These are phyloP conservation scores for Aspergillus sp. DNA, from an alignment of 2,329 filamentous ascomycete genomes.

Conservation along the genomic window DNA sequence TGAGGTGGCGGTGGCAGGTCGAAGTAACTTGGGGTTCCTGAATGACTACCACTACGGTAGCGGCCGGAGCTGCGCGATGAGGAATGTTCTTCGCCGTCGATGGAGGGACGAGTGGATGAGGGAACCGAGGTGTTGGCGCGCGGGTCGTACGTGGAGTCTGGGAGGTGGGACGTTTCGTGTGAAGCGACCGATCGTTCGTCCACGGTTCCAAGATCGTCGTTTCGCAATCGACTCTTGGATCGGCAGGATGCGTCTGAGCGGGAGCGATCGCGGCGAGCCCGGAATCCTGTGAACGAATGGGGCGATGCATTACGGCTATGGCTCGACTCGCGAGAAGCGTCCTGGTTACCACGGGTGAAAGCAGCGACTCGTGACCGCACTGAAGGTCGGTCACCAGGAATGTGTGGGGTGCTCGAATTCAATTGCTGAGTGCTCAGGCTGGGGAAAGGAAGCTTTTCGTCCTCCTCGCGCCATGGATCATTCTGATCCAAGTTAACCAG, in stretches of 20 bases:
- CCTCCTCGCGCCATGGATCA: slow-evolving; percentile 33
- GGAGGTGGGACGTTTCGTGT: slow-evolving; percentile 19
- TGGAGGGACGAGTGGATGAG: slow-evolving; percentile 27
- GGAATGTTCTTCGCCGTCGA: slow-evolving; percentile 25
- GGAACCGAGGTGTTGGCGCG: slow-evolving; percentile 21
- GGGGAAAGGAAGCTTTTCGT: slow-evolving; percentile 21
- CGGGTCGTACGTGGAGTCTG: slow-evolving; percentile 18
- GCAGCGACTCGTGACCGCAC: slow-evolving; percentile 2
- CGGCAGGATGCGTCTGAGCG: slow-evolving; percentile 49
- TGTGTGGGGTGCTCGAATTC: slow-evolving; percentile 31
- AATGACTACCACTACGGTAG: slow-evolving; percentile 33
- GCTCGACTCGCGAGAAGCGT: slow-evolving; percentile 29
- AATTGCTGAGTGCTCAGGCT: slow-evolving; percentile 25
- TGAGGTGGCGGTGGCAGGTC: slow-evolving; percentile 27
- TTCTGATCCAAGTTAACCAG: slow-evolving; percentile 18
- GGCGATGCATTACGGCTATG: slow-evolving; percentile 32
- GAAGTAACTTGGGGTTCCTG: slow-evolving; percentile 28
- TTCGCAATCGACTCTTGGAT: slow-evolving; percentile 48
- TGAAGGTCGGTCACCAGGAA: slow-evolving; percentile 21
- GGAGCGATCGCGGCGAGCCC: slow-evolving; percentile 46
- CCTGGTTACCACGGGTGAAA: slow-evolving; percentile 17
- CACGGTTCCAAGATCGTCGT: slow-evolving; percentile 50
- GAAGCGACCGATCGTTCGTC: slow-evolving; percentile 36
- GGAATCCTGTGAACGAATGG: slow-evolving; percentile 26
- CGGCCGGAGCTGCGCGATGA: slow-evolving; percentile 35